A percentile compares a stretch with the other conserved stretches of the same genome.
These are phyloP conservation scores for Metrosideros polymorpha DNA, from an alignment of 441 rosid genomes.

Conservation along the genomic window DNA sequence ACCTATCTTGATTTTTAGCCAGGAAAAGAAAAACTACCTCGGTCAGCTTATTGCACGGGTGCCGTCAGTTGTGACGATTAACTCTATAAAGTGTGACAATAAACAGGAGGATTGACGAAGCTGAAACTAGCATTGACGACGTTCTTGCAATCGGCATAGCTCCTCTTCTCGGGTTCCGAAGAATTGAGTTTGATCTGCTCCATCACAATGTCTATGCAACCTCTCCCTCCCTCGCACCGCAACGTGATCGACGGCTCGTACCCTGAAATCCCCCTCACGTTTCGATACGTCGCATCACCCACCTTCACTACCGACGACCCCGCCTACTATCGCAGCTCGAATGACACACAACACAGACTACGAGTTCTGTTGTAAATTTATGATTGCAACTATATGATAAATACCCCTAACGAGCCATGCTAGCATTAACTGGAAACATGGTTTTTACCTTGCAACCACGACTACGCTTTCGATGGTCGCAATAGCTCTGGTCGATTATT, in stretches of 20 bases:
- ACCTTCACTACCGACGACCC: not conserved
- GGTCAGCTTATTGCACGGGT: no score
- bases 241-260: not conserved
- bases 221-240: not conserved
- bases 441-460: not conserved
- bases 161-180: not conserved
- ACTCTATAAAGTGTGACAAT: not conserved
- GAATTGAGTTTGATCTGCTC: not conserved
- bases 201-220: not conserved
- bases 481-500: not conserved
- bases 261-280: not conserved
- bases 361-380: no score
- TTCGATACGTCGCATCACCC: not conserved
- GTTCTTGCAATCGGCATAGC: not conserved
- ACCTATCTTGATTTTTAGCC: not conserved
- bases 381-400: no score
- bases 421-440: not conserved
- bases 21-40: no score
- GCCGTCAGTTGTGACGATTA: not conserved
- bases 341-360: not conserved
- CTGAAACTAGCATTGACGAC: not conserved
- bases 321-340: not conserved
- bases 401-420: not conserved
- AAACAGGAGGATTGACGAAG: not conserved
- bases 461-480: not conserved